Conservation (phyloP, 2,329 filamentous ascomycete species). For the Mycosphaerella arachidis region DNA sequence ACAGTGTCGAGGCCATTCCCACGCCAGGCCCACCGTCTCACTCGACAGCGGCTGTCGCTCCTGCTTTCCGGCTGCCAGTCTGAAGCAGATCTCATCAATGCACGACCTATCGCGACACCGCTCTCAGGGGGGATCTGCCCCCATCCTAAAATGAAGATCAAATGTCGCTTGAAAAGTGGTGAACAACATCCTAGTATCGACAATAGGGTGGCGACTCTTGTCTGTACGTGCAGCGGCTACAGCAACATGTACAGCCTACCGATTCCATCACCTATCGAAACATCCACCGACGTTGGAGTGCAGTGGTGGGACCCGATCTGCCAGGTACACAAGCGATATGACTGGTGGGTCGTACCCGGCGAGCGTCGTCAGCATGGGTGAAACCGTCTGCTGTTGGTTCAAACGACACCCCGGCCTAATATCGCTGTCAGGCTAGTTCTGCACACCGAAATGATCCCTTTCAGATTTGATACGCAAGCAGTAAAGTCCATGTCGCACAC, state of each 20-base stretch:
- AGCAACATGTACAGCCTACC: not conserved
- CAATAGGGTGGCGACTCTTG: not conserved
- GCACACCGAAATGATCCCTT: slow-evolving; percentile 3
- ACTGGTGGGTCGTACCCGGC: not conserved
- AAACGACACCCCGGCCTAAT: not conserved
- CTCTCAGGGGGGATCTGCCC: not conserved
- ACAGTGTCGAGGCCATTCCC: not conserved
- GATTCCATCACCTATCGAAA: not conserved
- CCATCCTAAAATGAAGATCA: not conserved
- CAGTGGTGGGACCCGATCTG: not conserved
- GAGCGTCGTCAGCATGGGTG: not conserved
- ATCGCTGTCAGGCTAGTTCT: not conserved
- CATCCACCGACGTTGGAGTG: not conserved
- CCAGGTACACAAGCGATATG: not conserved
- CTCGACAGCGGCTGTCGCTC: not conserved
- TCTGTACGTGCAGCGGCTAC: not conserved
- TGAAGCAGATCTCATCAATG: not conserved
- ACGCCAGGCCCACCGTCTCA: not conserved
- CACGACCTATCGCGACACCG: not conserved
- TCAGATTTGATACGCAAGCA: not conserved
- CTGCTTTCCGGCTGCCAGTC: not conserved
- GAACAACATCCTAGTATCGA: not conserved
- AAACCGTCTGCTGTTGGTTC: not conserved
- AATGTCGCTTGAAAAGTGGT: not conserved
- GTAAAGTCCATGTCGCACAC: not conserved